These are phyloP conservation scores for Amorphotheca resinae DNA, from an alignment of 495 filamentous ascomycete species.

Conservation along the genomic window DNA sequence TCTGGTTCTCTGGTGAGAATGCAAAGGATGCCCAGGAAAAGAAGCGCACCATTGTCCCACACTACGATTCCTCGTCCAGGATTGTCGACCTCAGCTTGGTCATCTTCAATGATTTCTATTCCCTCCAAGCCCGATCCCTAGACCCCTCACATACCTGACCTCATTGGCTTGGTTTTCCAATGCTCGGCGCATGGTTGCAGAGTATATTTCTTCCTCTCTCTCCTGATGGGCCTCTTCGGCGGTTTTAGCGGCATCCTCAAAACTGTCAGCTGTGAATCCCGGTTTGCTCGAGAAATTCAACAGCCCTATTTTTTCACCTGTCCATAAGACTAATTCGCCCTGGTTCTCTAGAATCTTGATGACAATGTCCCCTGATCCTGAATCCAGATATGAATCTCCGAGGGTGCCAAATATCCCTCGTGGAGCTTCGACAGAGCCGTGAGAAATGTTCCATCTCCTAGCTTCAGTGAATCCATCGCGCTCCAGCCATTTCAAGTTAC, in stretches of 20 bases:
- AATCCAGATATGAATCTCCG: slow-evolving; percentile 29
- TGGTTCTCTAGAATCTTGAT: slow-evolving; percentile 53
- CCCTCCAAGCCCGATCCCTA: slow-evolving; percentile 37
- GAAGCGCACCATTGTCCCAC: neutral
- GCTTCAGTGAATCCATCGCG: slow-evolving; percentile 74
- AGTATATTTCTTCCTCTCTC: slow-evolving; percentile 45
- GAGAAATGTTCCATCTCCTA: slow-evolving; percentile 58
- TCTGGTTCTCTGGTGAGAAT: no score
- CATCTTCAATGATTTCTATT: neutral
- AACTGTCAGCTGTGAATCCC: slow-evolving; percentile 34
- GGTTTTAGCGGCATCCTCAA: slow-evolving; percentile 29
- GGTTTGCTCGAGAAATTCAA: slow-evolving; percentile 45
- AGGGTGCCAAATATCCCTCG: slow-evolving; percentile 29
- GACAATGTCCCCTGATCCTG: slow-evolving; percentile 47
- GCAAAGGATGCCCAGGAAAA: no score
- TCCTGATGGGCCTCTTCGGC: slow-evolving; percentile 28
- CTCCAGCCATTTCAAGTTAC: slow-evolving; percentile 85
- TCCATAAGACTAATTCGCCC: slow-evolving; percentile 67
- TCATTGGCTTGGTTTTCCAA: slow-evolving; percentile 74
- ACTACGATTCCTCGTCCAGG: neutral
- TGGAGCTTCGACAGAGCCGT: slow-evolving; percentile 27
- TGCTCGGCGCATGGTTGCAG: slow-evolving; percentile 56
- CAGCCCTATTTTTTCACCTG: slow-evolving; percentile 65
- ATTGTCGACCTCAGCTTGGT: neutral
- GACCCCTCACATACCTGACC: slow-evolving; percentile 59